phyloP scores from a whole-genome alignment of 179 eudicot species.

The Gypsophila paniculata region DNA sequence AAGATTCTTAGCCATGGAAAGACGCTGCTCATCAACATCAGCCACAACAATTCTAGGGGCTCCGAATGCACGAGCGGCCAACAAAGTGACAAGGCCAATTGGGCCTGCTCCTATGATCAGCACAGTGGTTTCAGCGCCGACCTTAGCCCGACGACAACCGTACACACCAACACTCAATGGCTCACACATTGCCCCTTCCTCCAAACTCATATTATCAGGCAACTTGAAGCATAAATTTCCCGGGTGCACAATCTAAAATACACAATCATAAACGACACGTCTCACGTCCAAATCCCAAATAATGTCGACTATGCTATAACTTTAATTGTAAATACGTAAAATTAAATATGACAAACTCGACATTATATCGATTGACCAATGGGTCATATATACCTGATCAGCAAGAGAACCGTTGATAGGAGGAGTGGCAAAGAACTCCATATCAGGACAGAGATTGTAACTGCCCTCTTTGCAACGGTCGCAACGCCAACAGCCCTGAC shows the following conservation, averaged over 20 bases:
- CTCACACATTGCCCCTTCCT: constrained; percentile 93
- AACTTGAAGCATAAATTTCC: constrained; percentile 69
- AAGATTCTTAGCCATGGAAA: constrained; percentile 64
- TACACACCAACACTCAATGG: constrained; percentile 79
- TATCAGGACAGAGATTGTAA: constrained; percentile 26
- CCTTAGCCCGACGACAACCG: constrained; percentile 66
- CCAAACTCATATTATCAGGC: constrained; percentile 75
- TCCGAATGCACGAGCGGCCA: constrained; percentile 75
- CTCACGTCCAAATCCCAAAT: no score
- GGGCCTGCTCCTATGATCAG: constrained; percentile 78
- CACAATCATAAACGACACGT: no score
- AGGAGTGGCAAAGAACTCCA: constrained; percentile 38
- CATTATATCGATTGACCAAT: not conserved
- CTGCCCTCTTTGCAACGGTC: constrained; percentile 31
- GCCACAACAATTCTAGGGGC: constrained; percentile 64
- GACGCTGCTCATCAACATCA: constrained; percentile 61
- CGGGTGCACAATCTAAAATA: constrained; percentile 64
- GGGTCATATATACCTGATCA: constrained; percentile 25
- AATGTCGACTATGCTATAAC: no score
- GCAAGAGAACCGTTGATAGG: constrained; percentile 44
- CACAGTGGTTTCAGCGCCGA: constrained; percentile 59
- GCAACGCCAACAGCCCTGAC: constrained; percentile 37
- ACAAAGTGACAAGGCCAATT: constrained; percentile 78
- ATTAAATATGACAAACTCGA: not conserved
- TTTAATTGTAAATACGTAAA: no score